Conservation (phyloP, 2,329 filamentous ascomycete genomes). For the Fusarium sp. region DNA sequence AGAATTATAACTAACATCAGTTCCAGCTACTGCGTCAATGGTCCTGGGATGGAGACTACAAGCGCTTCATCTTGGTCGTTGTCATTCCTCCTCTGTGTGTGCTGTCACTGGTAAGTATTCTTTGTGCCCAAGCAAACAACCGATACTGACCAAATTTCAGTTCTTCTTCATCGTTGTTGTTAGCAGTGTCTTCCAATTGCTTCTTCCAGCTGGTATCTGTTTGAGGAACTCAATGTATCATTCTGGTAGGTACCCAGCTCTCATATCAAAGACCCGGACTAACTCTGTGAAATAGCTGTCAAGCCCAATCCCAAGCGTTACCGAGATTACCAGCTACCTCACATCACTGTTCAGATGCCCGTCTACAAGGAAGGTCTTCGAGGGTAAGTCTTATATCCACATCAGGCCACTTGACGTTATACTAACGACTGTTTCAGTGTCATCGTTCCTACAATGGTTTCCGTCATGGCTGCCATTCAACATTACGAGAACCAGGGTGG, state of each 20-base stretch:
- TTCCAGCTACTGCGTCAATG: constrained; percentile 34
- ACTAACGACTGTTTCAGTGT: constrained; percentile 46
- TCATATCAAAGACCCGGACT: fast-evolving
- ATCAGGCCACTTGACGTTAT: too few relatives aligned
- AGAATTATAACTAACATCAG: fast-evolving
- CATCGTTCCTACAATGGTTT: constrained; percentile 68
- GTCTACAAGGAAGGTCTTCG: constrained; percentile 57
- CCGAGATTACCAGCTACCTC: constrained; percentile 55
- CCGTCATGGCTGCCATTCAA: constrained; percentile 68
- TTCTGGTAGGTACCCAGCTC: constrained; percentile 24
- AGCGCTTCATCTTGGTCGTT: constrained; percentile 33
- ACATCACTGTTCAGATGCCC: constrained; percentile 61
- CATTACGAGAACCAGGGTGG: constrained; percentile 73
- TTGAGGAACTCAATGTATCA: constrained; percentile 46
- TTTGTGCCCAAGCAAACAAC: fast-evolving
- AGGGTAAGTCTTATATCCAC: too few relatives aligned
- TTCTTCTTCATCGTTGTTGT: constrained; percentile 49
- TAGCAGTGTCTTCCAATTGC: constrained; percentile 43
- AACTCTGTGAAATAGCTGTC: constrained; percentile 16
- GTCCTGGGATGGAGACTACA: constrained; percentile 42
- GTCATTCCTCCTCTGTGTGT: constrained; percentile 39
- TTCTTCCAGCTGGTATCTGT: constrained; percentile 45
- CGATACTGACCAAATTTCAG: neutral
- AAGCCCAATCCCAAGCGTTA: constrained; percentile 47
- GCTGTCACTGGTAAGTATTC: constrained; percentile 29